Conservation (phyloP, 495 filamentous ascomycete genomes). For the Aspergillus cavernicola region DNA sequence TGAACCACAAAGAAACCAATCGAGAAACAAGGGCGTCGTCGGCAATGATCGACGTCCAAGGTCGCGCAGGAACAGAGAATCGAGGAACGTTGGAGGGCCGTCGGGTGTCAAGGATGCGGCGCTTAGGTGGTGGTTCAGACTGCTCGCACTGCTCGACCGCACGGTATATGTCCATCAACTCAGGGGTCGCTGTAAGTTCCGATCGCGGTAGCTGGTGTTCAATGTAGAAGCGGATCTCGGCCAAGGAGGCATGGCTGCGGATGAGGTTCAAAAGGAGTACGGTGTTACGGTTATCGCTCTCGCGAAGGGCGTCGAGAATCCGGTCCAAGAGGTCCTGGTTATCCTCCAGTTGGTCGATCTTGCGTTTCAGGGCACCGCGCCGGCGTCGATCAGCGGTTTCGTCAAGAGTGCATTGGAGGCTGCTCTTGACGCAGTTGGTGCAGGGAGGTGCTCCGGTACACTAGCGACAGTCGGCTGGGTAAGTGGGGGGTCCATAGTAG, state of each 20-base stretch:
- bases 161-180: slow-evolving; percentile 20
- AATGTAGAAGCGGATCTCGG: slow-evolving; percentile 30
- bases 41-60: slow-evolving; percentile 39
- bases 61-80: slow-evolving; percentile 30
- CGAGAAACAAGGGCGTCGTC: slow-evolving; percentile 42
- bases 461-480: slow-evolving; percentile 12
- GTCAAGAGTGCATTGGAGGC: slow-evolving; percentile 29
- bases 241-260: slow-evolving; percentile 31
- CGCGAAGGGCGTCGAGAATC: slow-evolving; percentile 27
- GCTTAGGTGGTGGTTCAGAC: slow-evolving; percentile 14
- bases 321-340: slow-evolving; percentile 26
- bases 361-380: slow-evolving; percentile 31
- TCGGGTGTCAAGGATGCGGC: slow-evolving; percentile 23
- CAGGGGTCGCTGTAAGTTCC: slow-evolving; percentile 23
- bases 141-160: slow-evolving; percentile 15
- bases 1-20: slow-evolving; percentile 41
- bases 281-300: slow-evolving; percentile 17
- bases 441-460: slow-evolving; percentile 32
- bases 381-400: slow-evolving; percentile 33
- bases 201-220: slow-evolving; percentile 24
- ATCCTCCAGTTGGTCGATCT: slow-evolving; percentile 31
- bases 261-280: slow-evolving; percentile 30
- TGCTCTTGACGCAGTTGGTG: slow-evolving; percentile 29
- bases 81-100: slow-evolving; percentile 21
- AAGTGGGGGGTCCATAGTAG: neutral